phyloP scores from a whole-genome alignment of 495 filamentous ascomycete species.

The Penicillium cosmopolitanum region DNA sequence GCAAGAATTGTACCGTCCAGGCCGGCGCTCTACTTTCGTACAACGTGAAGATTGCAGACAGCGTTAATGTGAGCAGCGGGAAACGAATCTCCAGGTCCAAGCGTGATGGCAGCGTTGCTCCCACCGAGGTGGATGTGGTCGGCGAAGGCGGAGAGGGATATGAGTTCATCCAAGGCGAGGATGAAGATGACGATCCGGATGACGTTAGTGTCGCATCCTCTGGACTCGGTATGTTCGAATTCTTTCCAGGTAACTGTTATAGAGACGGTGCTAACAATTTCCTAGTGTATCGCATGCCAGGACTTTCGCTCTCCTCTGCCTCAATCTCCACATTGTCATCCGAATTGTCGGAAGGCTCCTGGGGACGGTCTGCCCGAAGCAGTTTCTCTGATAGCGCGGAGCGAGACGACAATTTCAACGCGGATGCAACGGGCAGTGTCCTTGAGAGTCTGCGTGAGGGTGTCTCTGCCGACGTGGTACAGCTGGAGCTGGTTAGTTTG shows the following conservation, averaged over 20 bases:
- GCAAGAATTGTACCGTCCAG: slow-evolving; percentile 68
- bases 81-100: slow-evolving; percentile 60
- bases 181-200: slow-evolving; percentile 54
- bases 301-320: slow-evolving; percentile 70
- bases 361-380: slow-evolving; percentile 55
- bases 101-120: slow-evolving; percentile 46
- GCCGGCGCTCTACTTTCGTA: slow-evolving; percentile 80
- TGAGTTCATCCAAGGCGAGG: slow-evolving; percentile 53
- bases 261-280: slow-evolving; percentile 15
- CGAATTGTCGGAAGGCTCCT: slow-evolving; percentile 48
- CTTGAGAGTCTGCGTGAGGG: slow-evolving; percentile 76
- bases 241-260: slow-evolving; percentile 27
- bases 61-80: slow-evolving; percentile 52
- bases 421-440: slow-evolving; percentile 82
- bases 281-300: slow-evolving; percentile 72
- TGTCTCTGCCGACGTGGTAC: slow-evolving; percentile 80
- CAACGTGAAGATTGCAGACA: slow-evolving; percentile 70
- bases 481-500: slow-evolving; percentile 86
- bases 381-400: slow-evolving; percentile 62
- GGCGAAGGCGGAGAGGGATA: slow-evolving; percentile 51
- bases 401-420: slow-evolving; percentile 74
- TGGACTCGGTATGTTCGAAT: slow-evolving; percentile 50
- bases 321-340: slow-evolving; percentile 78
- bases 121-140: slow-evolving; percentile 53
- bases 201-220: slow-evolving; percentile 50